phyloP scores from a whole-genome alignment of 176 grass and related monocot genomes.

The Eleusine indica region DNA sequence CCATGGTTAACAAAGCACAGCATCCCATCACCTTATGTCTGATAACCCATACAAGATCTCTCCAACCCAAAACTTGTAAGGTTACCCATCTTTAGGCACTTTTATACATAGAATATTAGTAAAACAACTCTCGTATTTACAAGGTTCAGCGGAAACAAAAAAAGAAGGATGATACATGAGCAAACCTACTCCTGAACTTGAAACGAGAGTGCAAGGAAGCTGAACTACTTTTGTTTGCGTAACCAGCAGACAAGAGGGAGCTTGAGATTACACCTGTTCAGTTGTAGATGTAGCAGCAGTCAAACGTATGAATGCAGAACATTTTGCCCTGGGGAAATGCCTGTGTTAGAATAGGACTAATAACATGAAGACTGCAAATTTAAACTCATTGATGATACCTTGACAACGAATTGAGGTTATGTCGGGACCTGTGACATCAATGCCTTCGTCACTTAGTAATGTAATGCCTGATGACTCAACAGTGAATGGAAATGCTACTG shows the following conservation, averaged over 20 bases:
- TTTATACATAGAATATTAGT: background rate
- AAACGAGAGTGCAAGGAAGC: background rate
- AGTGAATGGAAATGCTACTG: conserved; percentile 80
- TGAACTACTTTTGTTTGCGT: conserved; percentile 23
- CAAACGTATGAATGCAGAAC: conserved; percentile 55
- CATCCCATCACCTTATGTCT: background rate
- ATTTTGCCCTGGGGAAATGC: conserved; percentile 66
- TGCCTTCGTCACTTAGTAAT: conserved; percentile 65
- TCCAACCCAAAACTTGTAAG: background rate
- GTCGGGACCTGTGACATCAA: conserved; percentile 66
- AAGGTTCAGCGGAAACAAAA: background rate
- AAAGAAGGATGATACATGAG: background rate
- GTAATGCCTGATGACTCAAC: conserved; percentile 78
- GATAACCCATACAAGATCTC: background rate
- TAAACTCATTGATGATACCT: conserved; percentile 52
- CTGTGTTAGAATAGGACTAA: conserved; percentile 25
- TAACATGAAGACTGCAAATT: conserved; percentile 14
- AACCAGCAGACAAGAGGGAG: background rate
- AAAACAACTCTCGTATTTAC: background rate
- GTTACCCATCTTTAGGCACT: background rate
- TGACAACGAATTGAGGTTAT: conserved; percentile 73
- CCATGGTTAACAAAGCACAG: background rate
- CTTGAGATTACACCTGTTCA: background rate
- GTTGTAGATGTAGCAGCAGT: conserved; percentile 1
- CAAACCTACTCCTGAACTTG: conserved; percentile 27